Evolutionary conservation across 2,329 filamentous ascomycete genomes (phyloP), one percentile per base, ranked within the genome.

Genomic region (Pyrenochaeta sp.): DNA sequence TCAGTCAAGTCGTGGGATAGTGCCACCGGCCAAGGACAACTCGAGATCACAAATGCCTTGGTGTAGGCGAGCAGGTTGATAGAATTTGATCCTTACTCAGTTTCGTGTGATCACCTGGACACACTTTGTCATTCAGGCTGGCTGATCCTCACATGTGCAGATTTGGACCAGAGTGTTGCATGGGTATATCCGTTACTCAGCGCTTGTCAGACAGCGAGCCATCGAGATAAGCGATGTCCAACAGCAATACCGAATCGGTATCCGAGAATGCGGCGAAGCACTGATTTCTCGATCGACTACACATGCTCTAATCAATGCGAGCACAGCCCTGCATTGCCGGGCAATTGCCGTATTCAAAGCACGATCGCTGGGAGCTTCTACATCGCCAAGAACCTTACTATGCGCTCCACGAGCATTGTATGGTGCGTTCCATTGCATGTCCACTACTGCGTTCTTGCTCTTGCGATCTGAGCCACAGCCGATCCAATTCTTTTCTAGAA

Each of bases 41-140:
- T 95, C 53, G 84, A 90, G 74, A 83, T 95, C 56, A 75, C 72
- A 45, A 78, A 90, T 69, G 82, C 82, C 35, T 71, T 86, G 64
- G 54, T 61, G 28, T 69, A 60, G 49, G 41, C 37, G 37, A 36
- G 22, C 27, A 35, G 39, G 37, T 45, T 31, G 31, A 41, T 38
- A 43, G 14, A 42, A 18, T 38, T 44, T 43, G 31, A 31, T 26
- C 24, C 18, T 24, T 24, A 15, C 30, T 26, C 29, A 17, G 18
- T 26, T 13, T 14, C 35, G 34, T 27, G 43, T 17, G 26, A 27
- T 15, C 18, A 35, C 15, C 14, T 18, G 15, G 19, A 38, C 17
- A 40, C 21, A 32, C 21, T 20, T 14, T 32, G 24, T 28, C 8
- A 31, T 41, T 30, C 19, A 35, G n/a, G 11, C 20, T 27, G 32